Evolutionary conservation across 73 alveolate species (phyloP), one percentile per base, ranked within the genome.

Genomic region (Paramecium primaurelia): DNA sequence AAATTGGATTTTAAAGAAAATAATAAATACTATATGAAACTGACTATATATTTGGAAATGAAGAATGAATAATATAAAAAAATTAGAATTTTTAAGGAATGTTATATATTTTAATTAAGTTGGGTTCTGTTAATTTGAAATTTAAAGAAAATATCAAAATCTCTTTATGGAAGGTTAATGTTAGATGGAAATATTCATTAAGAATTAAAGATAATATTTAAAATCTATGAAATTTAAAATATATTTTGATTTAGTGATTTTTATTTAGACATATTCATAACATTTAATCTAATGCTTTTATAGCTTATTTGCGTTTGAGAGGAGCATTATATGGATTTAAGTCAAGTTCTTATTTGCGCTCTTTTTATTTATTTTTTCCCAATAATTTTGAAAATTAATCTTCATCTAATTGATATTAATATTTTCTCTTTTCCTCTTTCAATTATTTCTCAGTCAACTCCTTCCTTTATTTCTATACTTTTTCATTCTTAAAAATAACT

Each of bases 141-240:
- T 22, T 22, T 22, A 22, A 0, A 22, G 25, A 22, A 22, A 22
- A 22, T 0, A 22, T 22, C 25, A 22, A 22, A 22, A 22, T 22
- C 0, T 22, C 0, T 22, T 0, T 22, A 22, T 22, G 25, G 25
- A 22, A 22, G 25, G 25, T 22, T 22, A 22, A 22, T 22, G 0
- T 22, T 22, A 22, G 25, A 22, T 22, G 25, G 25, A 22, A 22
- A 22, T 22, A 22, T 22, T 22, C 25, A 22, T 22, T 22, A 38
- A 4, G 16, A 98, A 92, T 68, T 92, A 95, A 58, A 97, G 95
- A 68, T 89, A 94, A 77, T 98, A 98, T 89, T 92, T 92, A 92
- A 96, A 97, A 49, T 95, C 99, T 77, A 99, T 98, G 34, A 98
- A 94, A 80, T 98, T 95, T 93, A 58, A 86, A 94, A 77, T 94